These are phyloP conservation scores for Yamadazyma oceani DNA, from an alignment of 1,139 yeast species.

Conservation along the genomic window DNA sequence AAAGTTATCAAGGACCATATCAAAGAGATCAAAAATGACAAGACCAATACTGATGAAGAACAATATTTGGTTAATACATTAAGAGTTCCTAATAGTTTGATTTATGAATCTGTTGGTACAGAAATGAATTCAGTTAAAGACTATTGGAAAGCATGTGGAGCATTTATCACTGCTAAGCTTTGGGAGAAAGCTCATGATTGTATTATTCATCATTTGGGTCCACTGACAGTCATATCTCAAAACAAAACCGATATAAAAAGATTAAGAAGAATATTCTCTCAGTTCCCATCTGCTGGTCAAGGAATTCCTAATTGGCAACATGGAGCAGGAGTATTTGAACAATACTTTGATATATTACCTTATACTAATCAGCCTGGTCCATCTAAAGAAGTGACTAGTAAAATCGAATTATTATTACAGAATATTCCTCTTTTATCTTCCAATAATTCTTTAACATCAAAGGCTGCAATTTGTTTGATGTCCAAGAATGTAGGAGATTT, in stretches of 20 bases:
- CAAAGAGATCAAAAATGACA: conserved; percentile 29
- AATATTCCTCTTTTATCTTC: conserved; percentile 42
- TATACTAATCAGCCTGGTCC: conserved; percentile 5
- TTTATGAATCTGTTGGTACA: conserved; percentile 55
- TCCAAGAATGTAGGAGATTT: conserved; percentile 46
- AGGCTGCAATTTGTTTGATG: conserved; percentile 54
- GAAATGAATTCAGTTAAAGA: conserved; percentile 40
- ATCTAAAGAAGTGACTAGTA: conserved; percentile 14
- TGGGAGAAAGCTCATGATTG: conserved; percentile 66
- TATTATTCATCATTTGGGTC: conserved; percentile 63
- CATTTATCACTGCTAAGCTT: conserved; percentile 60
- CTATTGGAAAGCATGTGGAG: conserved; percentile 58
- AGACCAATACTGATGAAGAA: conserved; percentile 27
- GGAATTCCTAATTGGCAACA: conserved; percentile 55
- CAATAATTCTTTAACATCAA: conserved; percentile 20
- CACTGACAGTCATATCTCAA: conserved; percentile 55
- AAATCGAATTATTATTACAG: conserved; percentile 34
- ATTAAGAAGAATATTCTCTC: conserved; percentile 41
- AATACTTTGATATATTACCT: conserved; percentile 37
- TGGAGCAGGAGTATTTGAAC: conserved; percentile 59
- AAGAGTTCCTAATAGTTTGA: conserved; percentile 45
- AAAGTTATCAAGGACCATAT: conserved; percentile 50
- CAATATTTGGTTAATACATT: conserved; percentile 33
- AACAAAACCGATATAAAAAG: conserved; percentile 30
- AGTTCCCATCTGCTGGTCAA: conserved; percentile 47